Percentiles rank a stretch among this genome's conserved stretches.
Evolutionary conservation across 352 stramenopile species (phyloP).

Genomic region (Thalassiosira hispida): DNA sequence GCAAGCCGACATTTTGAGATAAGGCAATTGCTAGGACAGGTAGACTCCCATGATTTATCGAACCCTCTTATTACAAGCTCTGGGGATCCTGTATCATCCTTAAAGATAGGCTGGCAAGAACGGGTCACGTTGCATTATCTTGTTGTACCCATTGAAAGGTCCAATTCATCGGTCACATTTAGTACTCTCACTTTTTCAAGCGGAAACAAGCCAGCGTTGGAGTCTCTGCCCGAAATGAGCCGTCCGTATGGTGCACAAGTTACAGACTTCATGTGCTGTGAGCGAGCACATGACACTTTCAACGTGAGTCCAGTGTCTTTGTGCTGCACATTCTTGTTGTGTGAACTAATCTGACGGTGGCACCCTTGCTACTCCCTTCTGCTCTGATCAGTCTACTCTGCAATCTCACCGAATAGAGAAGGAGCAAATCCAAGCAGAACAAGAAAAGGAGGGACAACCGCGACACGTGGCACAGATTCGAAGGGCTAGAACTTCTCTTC

Average conservation of each 20-base stretch:
- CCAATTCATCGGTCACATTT: slow-evolving; percentile 30
- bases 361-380: not conserved
- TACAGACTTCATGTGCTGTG: slow-evolving; percentile 73
- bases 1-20: slow-evolving; percentile 74
- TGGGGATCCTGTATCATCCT: slow-evolving; percentile 1
- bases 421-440: slow-evolving; percentile 48
- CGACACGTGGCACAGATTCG: slow-evolving; percentile 82
- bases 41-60: slow-evolving; percentile 22
- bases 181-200: slow-evolving; percentile 57
- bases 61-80: slow-evolving; percentile 9
- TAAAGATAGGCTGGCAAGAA: slow-evolving; percentile 80
- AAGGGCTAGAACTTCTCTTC: slow-evolving; percentile 59
- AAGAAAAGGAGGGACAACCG: slow-evolving; percentile 71
- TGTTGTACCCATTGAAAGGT: slow-evolving; percentile 54
- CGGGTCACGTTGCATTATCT: slow-evolving; percentile 72
- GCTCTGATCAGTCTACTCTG: slow-evolving; percentile 42
- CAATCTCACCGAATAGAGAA: slow-evolving; percentile 65
- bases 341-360: not conserved
- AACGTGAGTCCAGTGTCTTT: slow-evolving; percentile 33
- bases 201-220: slow-evolving; percentile 2
- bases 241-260: slow-evolving; percentile 19
- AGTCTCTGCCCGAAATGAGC: not conserved
- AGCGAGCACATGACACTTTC: slow-evolving; percentile 69
- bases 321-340: not conserved
- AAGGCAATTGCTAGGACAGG: slow-evolving; percentile 61